phyloP scores from a whole-genome alignment of 768 basidiomycete species.

The Termitomyces sp. region DNA sequence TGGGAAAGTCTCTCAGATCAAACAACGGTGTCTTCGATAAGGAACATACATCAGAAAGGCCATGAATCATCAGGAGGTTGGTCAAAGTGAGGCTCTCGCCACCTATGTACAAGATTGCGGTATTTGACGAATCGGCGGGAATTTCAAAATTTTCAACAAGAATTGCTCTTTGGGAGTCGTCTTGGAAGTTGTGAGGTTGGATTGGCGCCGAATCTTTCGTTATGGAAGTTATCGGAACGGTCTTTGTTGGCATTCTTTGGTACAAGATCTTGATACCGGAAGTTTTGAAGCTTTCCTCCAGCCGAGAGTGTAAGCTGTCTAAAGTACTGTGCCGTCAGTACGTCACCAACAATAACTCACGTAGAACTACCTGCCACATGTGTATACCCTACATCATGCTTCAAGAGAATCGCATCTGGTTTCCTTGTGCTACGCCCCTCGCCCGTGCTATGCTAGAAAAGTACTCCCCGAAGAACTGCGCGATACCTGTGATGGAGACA shows the following conservation, averaged over 20 bases:
- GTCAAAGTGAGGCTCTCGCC: conserved; percentile 76
- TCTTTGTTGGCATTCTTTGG: conserved; percentile 25
- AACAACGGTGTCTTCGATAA: background rate
- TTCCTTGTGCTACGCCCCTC: conserved; percentile 5
- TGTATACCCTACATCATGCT: conserved; percentile 76
- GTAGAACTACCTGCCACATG: conserved; percentile 53
- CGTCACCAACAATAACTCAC: too few species aligned
- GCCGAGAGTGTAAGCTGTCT: conserved; percentile 31
- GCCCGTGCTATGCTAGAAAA: background rate
- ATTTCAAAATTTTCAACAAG: conserved; percentile 6
- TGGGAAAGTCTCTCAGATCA: background rate
- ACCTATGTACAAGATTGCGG: conserved; percentile 57
- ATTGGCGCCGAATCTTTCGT: too few species aligned
- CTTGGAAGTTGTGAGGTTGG: background rate
- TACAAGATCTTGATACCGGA: conserved; percentile 32
- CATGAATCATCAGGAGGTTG: conserved; percentile 84
- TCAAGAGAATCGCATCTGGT: conserved; percentile 46
- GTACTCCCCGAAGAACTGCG: conserved; percentile 25
- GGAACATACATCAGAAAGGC: conserved; percentile 48
- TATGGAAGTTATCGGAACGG: conserved; percentile 7
- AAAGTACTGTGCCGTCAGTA: conserved; percentile 2
- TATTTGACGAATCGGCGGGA: conserved; percentile 14
- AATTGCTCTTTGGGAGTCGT: background rate
- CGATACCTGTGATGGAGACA: conserved; percentile 42
- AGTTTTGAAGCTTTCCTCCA: conserved; percentile 24